Base-by-base conservation (phyloP, 192 early-diverging fungal genomes). In the Coemansia pectinata region DNA sequence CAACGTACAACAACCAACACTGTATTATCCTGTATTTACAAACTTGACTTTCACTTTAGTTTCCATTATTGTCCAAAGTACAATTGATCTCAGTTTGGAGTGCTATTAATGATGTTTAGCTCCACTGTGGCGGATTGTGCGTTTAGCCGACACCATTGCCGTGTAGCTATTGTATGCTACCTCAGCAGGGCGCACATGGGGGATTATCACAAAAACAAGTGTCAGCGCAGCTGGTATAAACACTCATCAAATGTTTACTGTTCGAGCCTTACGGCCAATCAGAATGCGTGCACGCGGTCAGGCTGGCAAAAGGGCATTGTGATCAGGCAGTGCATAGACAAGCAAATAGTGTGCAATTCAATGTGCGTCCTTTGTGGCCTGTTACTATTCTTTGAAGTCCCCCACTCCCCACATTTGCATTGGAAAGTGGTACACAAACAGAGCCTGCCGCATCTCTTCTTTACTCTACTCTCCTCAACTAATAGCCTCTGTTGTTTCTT, bases 271-370 rank as follows among this genome's bases (percentile, higher is more conserved):
- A 19, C 33, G 7, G 3, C 58, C 58, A 60, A 60, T 60, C 58
- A 60, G 14, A 17, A 38, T 19, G 14, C 58, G 34, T 19, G n/a
- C 58, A 60, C 29, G 53, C 53, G 53, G 53, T 33, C 11, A 10
- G 19, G 47, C 47, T 23, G 19, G 47, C n/a, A n/a, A 6, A 48
- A 38, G 1, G 34, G 17, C 31, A 60, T 60, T 60, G 58, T 60
- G 34, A 38, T 36, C 31, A 6, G 33, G 31, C 8, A 2, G 55
- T 34, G 55, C 55, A 58, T 4, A 14, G 5, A 17, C 52, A 33
- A 27, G 53, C 53, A 60, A 60, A 60, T 36, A 60, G 58, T 60
- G 58, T 33, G 14, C 34, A 19, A 19, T 31, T 60, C 58, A 60
- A 25, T 15, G 14, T 14, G 19, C 17, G 17, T 23, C 45, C 14